Conservation (phyloP, 768 basidiomycete species). For the Chalciporus sphaerocephalus region DNA sequence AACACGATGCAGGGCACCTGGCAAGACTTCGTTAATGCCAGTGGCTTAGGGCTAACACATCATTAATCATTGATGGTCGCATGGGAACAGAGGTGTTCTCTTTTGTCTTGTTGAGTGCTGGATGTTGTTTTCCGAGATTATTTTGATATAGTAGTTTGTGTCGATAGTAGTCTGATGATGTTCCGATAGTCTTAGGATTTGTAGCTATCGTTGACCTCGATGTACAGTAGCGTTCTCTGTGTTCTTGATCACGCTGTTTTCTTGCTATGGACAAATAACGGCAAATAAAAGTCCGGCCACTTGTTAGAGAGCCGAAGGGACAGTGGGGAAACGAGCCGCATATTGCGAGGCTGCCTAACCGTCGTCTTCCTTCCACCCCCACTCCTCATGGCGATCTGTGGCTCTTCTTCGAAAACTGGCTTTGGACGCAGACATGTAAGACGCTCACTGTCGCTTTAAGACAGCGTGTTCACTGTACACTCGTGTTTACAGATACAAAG, state of each 20-base stretch:
- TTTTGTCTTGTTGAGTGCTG: slow-evolving; percentile 8
- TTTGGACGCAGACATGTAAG: slow-evolving; percentile 45
- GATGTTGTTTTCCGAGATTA: slow-evolving; percentile 6
- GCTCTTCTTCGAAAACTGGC: slow-evolving; percentile 47
- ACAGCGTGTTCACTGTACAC: slow-evolving; percentile 13
- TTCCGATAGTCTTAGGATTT: slow-evolving; percentile 9
- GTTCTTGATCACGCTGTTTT: slow-evolving; percentile 20
- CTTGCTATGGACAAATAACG: slow-evolving; percentile 18
- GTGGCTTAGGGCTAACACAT: slow-evolving; percentile 20
- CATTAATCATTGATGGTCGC: slow-evolving; percentile 6
- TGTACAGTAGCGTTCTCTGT: slow-evolving; percentile 3
- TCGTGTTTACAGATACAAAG: slow-evolving; percentile 40
- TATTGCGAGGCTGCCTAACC: background rate
- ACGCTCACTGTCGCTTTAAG: slow-evolving; percentile 6
- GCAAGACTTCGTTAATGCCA: slow-evolving; percentile 53
- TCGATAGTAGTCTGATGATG: slow-evolving; percentile 9
- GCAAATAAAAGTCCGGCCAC: slow-evolving; percentile 14
- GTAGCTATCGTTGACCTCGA: slow-evolving; percentile 17
- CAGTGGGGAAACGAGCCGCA: background rate
- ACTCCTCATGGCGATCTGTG: slow-evolving; percentile 52
- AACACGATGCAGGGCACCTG: slow-evolving; percentile 58
- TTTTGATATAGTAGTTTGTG: slow-evolving; percentile 9
- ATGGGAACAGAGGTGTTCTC: background rate
- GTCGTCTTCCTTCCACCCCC: slow-evolving; percentile 1
- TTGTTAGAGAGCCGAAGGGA: background rate